Evolutionary conservation across 176 grass and related monocot genomes (phyloP).

Genomic region (Carex scoparia): DNA sequence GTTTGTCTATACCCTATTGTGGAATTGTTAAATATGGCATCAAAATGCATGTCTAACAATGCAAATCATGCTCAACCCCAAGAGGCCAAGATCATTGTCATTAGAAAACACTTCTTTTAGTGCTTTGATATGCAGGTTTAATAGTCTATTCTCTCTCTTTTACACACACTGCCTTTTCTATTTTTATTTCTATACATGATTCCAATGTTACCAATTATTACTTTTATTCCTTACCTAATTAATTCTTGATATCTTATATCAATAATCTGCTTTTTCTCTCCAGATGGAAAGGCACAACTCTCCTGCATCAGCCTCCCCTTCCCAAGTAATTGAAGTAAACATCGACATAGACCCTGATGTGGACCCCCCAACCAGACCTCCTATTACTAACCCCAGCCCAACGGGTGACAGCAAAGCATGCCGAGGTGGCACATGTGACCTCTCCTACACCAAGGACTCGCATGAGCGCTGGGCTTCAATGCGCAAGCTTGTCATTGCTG

Average conservation of each 20-base stretch:
- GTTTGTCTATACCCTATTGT: not conserved
- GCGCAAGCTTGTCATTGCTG: slow-evolving; percentile 73
- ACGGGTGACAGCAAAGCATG: slow-evolving; percentile 57
- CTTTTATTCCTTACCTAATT: not conserved
- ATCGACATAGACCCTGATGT: slow-evolving; percentile 44
- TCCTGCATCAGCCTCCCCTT: not conserved
- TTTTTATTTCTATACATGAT: not conserved
- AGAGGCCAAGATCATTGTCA: not conserved
- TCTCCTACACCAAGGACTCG: slow-evolving; percentile 43
- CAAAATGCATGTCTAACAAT: not conserved
- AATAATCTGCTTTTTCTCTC: slow-evolving; percentile 25
- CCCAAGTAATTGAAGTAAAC: slow-evolving; percentile 57
- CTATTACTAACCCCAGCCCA: slow-evolving; percentile 22
- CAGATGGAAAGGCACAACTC: slow-evolving; percentile 63
- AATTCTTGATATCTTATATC: not conserved
- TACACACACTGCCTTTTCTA: not conserved
- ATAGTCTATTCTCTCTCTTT: not conserved
- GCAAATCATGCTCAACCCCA: not conserved
- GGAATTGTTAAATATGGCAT: not conserved
- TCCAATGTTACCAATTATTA: not conserved
- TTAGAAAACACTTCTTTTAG: not conserved
- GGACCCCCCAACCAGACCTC: not conserved
- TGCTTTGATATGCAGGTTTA: not conserved
- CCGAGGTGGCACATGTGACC: slow-evolving; percentile 59
- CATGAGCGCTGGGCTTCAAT: slow-evolving; percentile 71